These are phyloP conservation scores for Olyra latifolia DNA, from an alignment of 176 grass and related monocot species.

Conservation along the genomic window DNA sequence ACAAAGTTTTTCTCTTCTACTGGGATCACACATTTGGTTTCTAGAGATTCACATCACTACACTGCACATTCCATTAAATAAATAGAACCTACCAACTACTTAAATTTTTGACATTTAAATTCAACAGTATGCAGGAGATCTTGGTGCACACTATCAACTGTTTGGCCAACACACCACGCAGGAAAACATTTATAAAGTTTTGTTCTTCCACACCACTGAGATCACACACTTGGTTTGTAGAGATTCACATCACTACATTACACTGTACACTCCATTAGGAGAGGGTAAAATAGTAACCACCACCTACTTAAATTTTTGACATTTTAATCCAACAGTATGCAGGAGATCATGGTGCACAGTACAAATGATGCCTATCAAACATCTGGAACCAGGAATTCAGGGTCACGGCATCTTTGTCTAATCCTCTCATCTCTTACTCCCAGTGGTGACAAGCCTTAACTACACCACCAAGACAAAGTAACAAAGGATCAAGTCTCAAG, in stretches of 20 bases:
- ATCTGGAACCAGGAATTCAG: not conserved
- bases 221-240: too few species aligned
- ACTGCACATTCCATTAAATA: not conserved
- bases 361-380: not conserved
- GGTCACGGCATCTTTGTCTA: not conserved
- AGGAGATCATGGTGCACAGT: too few species aligned
- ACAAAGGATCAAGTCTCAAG: not conserved
- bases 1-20: not conserved
- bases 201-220: too few species aligned
- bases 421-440: not conserved
- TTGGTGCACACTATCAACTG: not conserved
- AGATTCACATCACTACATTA: too few species aligned
- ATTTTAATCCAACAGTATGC: too few species aligned
- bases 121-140: not conserved
- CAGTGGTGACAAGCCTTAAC: not conserved
- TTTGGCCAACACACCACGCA: too few species aligned
- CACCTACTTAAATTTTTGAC: too few species aligned
- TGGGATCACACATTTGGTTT: not conserved
- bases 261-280: too few species aligned
- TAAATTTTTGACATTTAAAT: not conserved
- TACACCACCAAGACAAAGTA: not conserved
- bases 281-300: too few species aligned
- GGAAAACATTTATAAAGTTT: too few species aligned
- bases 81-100: not conserved
- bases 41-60: not conserved